A percentile compares a stretch with the other conserved stretches of the same genome.
These are phyloP conservation scores for Kurtzmaniella quercitrusa DNA, from an alignment of 1,139 yeast genomes.

Conservation along the genomic window DNA sequence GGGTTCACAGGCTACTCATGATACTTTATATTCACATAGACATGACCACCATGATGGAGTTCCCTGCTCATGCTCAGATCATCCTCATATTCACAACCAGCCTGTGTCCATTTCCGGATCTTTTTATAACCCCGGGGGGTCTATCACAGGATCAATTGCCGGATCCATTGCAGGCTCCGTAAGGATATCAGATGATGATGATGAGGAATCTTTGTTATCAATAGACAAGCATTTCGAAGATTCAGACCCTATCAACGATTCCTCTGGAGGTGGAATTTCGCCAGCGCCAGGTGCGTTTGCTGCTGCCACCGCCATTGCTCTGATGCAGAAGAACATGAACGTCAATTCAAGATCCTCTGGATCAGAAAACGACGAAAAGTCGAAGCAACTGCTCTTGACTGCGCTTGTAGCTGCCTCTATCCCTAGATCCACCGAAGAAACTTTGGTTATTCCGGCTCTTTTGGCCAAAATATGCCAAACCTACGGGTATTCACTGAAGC, in stretches of 20 bases:
- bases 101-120: constrained; percentile 65
- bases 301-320: constrained; percentile 67
- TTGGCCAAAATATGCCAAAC: constrained; percentile 63
- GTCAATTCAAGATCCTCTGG: constrained; percentile 9
- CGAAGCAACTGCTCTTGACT: constrained; percentile 52
- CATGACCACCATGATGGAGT: constrained; percentile 46
- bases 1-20: constrained; percentile 10
- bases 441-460: constrained; percentile 66
- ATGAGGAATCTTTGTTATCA: constrained; percentile 25
- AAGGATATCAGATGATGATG: constrained; percentile 47
- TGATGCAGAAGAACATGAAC: constrained; percentile 41
- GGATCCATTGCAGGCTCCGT: constrained; percentile 31
- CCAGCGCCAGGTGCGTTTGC: constrained; percentile 78
- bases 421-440: constrained; percentile 76
- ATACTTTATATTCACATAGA: constrained; percentile 6
- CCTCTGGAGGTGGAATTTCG: constrained; percentile 39
- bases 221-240: constrained; percentile 16
- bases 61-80: constrained; percentile 51
- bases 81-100: constrained; percentile 54
- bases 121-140: constrained; percentile 30
- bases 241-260: constrained; percentile 2
- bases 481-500: constrained; percentile 66
- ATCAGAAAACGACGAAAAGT: constrained; percentile 21
- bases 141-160: constrained; percentile 11
- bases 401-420: constrained; percentile 67